Evolutionary conservation across 169 alveolate genomes (phyloP).

Genomic region (Plasmodium reichenowi): DNA sequence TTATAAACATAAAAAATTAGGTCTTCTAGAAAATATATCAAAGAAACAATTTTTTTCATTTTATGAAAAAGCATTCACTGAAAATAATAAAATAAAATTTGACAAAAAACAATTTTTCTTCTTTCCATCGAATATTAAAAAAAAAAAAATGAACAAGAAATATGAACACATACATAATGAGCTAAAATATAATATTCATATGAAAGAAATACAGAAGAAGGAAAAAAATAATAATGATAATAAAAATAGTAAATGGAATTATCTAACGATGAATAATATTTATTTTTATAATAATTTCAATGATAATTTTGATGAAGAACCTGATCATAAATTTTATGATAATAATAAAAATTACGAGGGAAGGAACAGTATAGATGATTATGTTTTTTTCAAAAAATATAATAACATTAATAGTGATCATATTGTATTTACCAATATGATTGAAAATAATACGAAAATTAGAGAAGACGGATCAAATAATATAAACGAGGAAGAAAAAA

Average conservation of each 20-base stretch:
- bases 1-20: conserved; percentile 40
- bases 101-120: conserved; percentile 33
- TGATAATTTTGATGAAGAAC: conserved; percentile 40
- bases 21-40: conserved; percentile 30
- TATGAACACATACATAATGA: background rate
- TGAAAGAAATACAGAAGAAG: background rate
- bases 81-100: conserved; percentile 43
- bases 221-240: background rate
- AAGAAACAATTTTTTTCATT: conserved; percentile 63
- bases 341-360: background rate
- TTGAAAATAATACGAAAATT: background rate
- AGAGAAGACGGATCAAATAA: no score
- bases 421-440: background rate
- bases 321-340: background rate
- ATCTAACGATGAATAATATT: conserved; percentile 21
- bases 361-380: background rate
- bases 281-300: conserved; percentile 35
- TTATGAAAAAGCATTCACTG: conserved; percentile 44
- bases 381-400: background rate
- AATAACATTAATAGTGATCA: background rate
- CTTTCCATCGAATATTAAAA: background rate
- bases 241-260: conserved; percentile 14
- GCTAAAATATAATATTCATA: conserved; percentile 3
- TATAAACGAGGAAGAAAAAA: no score
- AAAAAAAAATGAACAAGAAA: background rate